A percentile compares a stretch with the other conserved stretches of the same genome.
Conservation (phyloP, 1,284 basidiomycete genomes). For the Gymnopus androsaceus region DNA sequence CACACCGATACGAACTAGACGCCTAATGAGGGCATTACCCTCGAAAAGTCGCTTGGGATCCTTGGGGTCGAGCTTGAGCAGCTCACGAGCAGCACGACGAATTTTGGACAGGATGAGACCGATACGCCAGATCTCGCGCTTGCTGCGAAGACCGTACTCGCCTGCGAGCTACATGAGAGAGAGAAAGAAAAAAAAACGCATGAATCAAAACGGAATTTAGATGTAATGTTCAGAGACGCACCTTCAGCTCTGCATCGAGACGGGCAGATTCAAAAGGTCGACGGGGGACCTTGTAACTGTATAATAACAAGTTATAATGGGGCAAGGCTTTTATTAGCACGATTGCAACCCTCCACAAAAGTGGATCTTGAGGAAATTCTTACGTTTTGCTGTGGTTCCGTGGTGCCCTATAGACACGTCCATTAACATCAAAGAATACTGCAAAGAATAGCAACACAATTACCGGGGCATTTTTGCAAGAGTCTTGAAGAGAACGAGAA, state of each 20-base stretch:
- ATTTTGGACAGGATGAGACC: constrained; percentile 98
- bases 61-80: constrained; percentile 99
- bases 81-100: constrained; percentile 99
- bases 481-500: constrained; percentile 56
- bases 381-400: constrained; percentile 90
- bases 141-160: constrained; percentile 99
- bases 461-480: constrained; percentile 86
- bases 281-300: constrained; percentile 97
- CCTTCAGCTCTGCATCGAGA: constrained; percentile 99
- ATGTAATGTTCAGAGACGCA: too few species aligned
- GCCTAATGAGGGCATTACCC: constrained; percentile 98
- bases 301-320: constrained; percentile 40
- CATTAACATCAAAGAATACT: constrained; percentile 36
- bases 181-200: too few species aligned
- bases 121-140: constrained; percentile 99
- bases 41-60: constrained; percentile 99
- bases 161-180: constrained; percentile 80
- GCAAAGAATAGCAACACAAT: constrained; percentile 30
- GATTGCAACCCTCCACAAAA: constrained; percentile 61
- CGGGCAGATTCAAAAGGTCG: constrained; percentile 97
- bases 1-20: constrained; percentile 99
- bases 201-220: too few species aligned
- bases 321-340: constrained; percentile 67
- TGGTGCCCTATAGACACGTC: constrained; percentile 63
- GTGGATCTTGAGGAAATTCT: constrained; percentile 70